These are phyloP conservation scores for Phytophthora citrophthora DNA, from an alignment of 352 stramenopile genomes.

Conservation along the genomic window DNA sequence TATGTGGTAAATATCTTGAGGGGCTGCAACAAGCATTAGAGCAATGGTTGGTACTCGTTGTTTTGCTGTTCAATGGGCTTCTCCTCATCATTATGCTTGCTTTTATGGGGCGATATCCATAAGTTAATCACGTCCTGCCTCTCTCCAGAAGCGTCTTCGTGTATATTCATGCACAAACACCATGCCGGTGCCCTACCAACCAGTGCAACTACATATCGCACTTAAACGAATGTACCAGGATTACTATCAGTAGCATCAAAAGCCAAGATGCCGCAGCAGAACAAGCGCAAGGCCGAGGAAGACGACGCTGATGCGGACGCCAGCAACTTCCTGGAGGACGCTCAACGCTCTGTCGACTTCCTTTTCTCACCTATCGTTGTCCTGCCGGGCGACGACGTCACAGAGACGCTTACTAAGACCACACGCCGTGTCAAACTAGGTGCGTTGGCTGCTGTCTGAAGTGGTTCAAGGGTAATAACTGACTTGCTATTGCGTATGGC, in stretches of 20 bases:
- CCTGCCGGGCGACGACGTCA: conserved; percentile 84
- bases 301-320: conserved; percentile 48
- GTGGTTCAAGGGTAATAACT: background rate
- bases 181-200: conserved; percentile 17
- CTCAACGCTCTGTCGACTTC: conserved; percentile 82
- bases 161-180: background rate
- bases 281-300: conserved; percentile 55
- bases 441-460: conserved; percentile 19
- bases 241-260: conserved; percentile 5
- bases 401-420: conserved; percentile 74
- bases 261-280: conserved; percentile 46
- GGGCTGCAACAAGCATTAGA: background rate
- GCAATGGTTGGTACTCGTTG: background rate
- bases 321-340: conserved; percentile 70
- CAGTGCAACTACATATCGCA: conserved; percentile 27
- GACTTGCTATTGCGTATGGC: conserved; percentile 8
- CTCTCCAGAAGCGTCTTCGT: background rate
- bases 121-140: background rate
- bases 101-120: background rate
- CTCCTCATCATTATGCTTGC: background rate
- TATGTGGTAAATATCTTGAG: conserved; percentile 11
- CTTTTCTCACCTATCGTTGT: conserved; percentile 74
- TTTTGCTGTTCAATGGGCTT: background rate
- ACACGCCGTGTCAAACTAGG: conserved; percentile 74
- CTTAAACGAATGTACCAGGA: conserved; percentile 32